Evolutionary conservation across 352 stramenopile genomes (phyloP).

Genomic region (Thalassiosira hispida): DNA sequence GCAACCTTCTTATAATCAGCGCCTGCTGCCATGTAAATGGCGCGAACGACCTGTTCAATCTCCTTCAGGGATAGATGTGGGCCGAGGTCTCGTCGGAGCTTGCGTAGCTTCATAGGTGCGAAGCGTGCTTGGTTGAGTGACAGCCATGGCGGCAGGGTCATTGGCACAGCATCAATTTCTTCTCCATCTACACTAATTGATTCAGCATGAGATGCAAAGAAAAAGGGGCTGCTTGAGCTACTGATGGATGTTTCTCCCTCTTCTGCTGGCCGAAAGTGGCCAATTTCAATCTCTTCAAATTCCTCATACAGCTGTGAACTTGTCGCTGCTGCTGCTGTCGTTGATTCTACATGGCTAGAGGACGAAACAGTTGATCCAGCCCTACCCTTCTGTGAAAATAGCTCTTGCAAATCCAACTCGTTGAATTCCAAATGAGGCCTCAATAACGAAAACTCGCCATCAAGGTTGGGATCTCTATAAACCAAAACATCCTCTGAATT

Average conservation of each 20-base stretch:
- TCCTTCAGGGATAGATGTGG: slow-evolving; percentile 41
- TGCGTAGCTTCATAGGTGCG: slow-evolving; percentile 27
- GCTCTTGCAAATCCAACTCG: slow-evolving; percentile 43
- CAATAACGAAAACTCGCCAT: slow-evolving; percentile 38
- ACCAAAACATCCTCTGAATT: slow-evolving; percentile 19
- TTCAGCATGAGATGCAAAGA: slow-evolving; percentile 19
- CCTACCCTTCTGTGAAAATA: slow-evolving; percentile 22
- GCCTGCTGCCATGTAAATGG: slow-evolving; percentile 61
- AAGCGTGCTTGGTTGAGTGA: slow-evolving; percentile 20
- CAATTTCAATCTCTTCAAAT: slow-evolving; percentile 49
- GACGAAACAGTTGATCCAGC: not conserved
- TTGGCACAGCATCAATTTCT: not conserved
- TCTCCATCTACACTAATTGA: not conserved
- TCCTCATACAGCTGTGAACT: slow-evolving; percentile 33
- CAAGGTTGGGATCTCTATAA: slow-evolving; percentile 16
- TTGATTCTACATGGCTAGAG: not conserved
- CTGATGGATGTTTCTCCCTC: not conserved
- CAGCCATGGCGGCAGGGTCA: slow-evolving; percentile 37
- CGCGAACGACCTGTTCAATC: slow-evolving; percentile 34
- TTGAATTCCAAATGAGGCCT: slow-evolving; percentile 51
- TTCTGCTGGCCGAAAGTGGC: slow-evolving; percentile 3
- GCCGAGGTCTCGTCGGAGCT: slow-evolving; percentile 36
- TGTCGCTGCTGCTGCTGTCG: not conserved
- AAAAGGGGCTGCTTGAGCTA: slow-evolving; percentile 46
- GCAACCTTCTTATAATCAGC: slow-evolving; percentile 62